Evolutionary conservation across 2,329 filamentous ascomycete species (phyloP).

Genomic region (Beauveria rudraprayagi): DNA sequence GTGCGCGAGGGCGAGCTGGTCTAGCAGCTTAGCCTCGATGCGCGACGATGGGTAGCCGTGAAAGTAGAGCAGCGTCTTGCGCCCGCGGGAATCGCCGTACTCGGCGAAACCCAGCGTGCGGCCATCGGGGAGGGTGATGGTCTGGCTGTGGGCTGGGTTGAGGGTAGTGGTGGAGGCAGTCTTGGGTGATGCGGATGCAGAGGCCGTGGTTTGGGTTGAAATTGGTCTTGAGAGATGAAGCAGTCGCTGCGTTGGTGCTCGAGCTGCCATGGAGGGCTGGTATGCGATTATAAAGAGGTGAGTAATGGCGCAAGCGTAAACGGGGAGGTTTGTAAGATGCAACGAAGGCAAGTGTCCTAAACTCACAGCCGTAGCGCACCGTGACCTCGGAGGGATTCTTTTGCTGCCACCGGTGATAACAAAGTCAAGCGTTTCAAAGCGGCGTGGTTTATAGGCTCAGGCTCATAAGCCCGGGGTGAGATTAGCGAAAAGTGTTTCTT

Average conservation of each 20-base stretch:
- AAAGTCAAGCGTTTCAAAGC: no score
- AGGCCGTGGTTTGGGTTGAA: not conserved
- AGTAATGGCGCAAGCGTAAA: no score
- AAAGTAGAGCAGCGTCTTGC: slow-evolving; percentile 29
- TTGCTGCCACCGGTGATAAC: no score
- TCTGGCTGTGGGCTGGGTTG: slow-evolving; percentile 16
- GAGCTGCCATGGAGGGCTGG: not conserved
- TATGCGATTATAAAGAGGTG: no score
- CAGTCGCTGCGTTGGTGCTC: not conserved
- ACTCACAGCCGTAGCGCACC: no score
- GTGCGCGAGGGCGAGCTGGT: slow-evolving; percentile 19
- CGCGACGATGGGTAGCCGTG: slow-evolving; percentile 36
- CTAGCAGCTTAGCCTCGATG: slow-evolving; percentile 25
- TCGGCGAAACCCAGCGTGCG: slow-evolving; percentile 33
- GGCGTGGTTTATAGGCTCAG: no score
- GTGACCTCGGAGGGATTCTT: no score
- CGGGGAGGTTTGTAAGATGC: no score
- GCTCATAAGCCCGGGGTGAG: no score
- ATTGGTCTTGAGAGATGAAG: slow-evolving; percentile 1
- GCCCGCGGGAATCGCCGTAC: slow-evolving; percentile 24
- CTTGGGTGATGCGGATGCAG: not conserved
- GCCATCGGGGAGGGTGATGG: slow-evolving; percentile 30
- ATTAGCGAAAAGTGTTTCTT: no score
- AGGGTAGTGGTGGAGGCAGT: not conserved
- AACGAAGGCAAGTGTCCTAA: no score